Evolutionary conservation across 2,329 filamentous ascomycete species (phyloP).

Genomic region (Fusarium concolor): DNA sequence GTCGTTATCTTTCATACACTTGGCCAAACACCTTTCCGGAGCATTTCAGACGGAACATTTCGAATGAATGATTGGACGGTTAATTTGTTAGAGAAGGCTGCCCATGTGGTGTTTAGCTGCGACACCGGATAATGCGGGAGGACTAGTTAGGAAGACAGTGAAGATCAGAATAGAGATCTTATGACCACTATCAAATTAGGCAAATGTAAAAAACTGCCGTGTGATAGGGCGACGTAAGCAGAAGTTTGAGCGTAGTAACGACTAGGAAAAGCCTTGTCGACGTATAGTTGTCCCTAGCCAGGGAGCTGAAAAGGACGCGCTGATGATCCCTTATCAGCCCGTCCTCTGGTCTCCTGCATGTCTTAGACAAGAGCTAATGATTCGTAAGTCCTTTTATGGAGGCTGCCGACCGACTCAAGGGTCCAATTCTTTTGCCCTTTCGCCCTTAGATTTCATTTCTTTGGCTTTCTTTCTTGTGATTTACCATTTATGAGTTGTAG

Average conservation of each 20-base stretch:
- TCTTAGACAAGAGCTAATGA: slow-evolving; percentile 22
- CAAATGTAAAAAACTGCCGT: slow-evolving; percentile 22
- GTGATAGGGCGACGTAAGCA: slow-evolving; percentile 34
- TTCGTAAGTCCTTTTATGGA: slow-evolving; percentile 10
- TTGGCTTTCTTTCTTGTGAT: not conserved
- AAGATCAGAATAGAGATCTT: slow-evolving; percentile 9
- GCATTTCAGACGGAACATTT: slow-evolving; percentile 6
- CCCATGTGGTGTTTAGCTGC: not conserved
- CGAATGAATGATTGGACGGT: slow-evolving; percentile 7
- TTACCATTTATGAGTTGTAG: not conserved
- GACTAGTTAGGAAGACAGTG: slow-evolving; percentile 2
- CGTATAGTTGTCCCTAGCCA: not conserved
- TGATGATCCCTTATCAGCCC: not conserved
- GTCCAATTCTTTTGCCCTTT: not conserved
- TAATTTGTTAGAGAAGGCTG: not conserved
- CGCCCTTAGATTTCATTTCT: not conserved
- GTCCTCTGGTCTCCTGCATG: slow-evolving; percentile 5
- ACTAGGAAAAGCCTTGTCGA: not conserved
- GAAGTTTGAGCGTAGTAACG: not conserved
- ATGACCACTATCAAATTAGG: slow-evolving; percentile 16
- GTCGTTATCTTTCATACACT: slow-evolving; percentile 1
- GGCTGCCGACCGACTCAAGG: not conserved
- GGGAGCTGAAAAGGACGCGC: slow-evolving; percentile 14
- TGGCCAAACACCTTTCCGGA: not conserved
- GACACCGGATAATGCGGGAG: slow-evolving; percentile 11